Evolutionary conservation across 345 rosid genomes (phyloP), one percentile per base, ranked within the genome.

Genomic region (Euphorbia pulcherrima): DNA sequence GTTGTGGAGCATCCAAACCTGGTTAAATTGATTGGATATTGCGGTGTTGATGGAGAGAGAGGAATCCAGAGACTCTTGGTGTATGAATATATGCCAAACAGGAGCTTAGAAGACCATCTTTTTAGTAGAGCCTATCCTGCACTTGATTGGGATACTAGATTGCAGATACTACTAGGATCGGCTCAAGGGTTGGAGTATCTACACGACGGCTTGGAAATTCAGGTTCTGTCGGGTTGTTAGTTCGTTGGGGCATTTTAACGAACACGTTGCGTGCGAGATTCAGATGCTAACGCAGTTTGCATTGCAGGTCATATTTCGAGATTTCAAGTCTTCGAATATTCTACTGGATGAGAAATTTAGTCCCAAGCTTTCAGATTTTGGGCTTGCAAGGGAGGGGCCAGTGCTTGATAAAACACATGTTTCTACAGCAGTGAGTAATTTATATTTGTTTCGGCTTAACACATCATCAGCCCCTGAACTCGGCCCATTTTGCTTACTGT

Each of bases 331-430:
- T 2, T 88, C 98, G 16, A 93, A 93, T 60, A 88, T 93, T 35
- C 81, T 90, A 47, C 51, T 93, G 75, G 82, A 93, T 61, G 89
- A 87, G 58, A 75, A 82, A 20, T 82, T 86, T 55, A 79, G 79
- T 17, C 86, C 98, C 5, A 93, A 83, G 79, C 89, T 92, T 73
- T 90, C 97, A 7, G 97, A 92, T 79, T 93, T 90, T 57, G 97
- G 98, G 2, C 88, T 93, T 35, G 98, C 97, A 0, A 82, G 98
- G 84, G 97, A 87, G 72, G 98, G 98, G 8, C 98, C 97, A 39
- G 46, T 75, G 26, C 89, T 78, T 8, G 97, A 87, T 64, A 78
- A 56, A n/a, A 82, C 90, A 10, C 98, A 92, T 64, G 97, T 90
- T 71, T 90, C 98, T 27, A 90, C 97, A 20, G 89, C 90, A 9